Conservation (phyloP, 2,329 filamentous ascomycete species). For the Aspergillus eucalypticola region DNA sequence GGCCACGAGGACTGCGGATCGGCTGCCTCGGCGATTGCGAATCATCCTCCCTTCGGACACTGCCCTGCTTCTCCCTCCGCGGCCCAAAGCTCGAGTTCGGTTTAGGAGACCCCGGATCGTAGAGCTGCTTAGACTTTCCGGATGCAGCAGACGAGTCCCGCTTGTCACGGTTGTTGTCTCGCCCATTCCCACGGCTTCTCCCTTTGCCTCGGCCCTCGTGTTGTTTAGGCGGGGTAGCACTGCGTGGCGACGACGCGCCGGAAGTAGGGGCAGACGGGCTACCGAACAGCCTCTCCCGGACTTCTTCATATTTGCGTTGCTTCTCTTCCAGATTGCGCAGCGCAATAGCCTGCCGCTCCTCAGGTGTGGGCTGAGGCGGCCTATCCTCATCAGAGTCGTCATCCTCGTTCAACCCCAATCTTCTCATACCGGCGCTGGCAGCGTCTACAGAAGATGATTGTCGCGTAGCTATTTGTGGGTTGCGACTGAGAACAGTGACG, state of each 20-base stretch:
- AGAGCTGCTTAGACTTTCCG: conserved; percentile 61
- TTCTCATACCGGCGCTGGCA: conserved; percentile 46
- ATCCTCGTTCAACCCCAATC: conserved; percentile 48
- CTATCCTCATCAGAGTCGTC: conserved; percentile 68
- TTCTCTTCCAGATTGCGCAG: conserved; percentile 83
- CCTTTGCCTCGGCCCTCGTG: conserved; percentile 45
- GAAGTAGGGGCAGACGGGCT: conserved; percentile 49
- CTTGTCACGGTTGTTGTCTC: conserved; percentile 41
- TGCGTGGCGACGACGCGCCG: conserved; percentile 63
- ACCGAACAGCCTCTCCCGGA: conserved; percentile 82
- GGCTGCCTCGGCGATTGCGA: conserved; percentile 54
- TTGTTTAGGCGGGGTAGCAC: conserved; percentile 58
- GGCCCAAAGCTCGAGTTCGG: conserved; percentile 55
- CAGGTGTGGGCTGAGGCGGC: conserved; percentile 65
- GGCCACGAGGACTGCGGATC: conserved; percentile 73
- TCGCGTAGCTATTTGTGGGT: conserved; percentile 62
- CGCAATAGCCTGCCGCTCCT: conserved; percentile 76
- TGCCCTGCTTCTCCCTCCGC: conserved; percentile 42
- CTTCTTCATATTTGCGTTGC: conserved; percentile 86
- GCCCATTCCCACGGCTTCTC: conserved; percentile 53
- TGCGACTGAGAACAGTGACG: conserved; percentile 82
- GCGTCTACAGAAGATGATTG: conserved; percentile 51
- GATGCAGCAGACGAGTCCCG: conserved; percentile 43
- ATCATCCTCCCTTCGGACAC: conserved; percentile 43
- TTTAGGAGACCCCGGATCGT: conserved; percentile 73